Evolutionary conservation across 2,329 filamentous ascomycete genomes (phyloP).

Genomic region (Beauveria scarabaeidicola): DNA sequence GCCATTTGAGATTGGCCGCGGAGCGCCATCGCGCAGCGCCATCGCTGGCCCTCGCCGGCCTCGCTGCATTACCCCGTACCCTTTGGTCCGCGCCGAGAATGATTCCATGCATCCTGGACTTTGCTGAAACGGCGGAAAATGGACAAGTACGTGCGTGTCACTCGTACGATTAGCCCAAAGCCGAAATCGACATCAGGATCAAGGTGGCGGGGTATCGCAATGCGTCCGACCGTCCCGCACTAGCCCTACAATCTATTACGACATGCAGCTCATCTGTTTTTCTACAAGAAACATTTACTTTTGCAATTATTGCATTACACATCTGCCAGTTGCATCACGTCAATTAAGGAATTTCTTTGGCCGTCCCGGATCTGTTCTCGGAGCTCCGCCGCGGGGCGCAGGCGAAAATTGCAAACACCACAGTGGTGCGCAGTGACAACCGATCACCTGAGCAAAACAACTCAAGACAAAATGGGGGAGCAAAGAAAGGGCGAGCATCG

Average conservation of each 20-base stretch:
- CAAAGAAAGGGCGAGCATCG: conserved; percentile 24
- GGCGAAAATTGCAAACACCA: conserved; percentile 1
- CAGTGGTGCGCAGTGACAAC: neutral
- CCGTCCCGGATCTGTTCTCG: conserved; percentile 1
- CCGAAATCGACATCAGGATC: neutral
- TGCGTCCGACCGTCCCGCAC: neutral
- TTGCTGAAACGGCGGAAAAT: neutral
- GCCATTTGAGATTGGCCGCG: neutral
- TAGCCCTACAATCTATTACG: neutral
- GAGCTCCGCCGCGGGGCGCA: conserved; percentile 9
- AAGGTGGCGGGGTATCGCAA: conserved; percentile 2
- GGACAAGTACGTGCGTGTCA: neutral
- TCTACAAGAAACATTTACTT: neutral
- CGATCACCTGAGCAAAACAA: neutral
- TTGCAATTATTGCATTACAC: neutral
- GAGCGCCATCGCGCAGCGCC: neutral
- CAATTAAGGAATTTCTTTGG: neutral
- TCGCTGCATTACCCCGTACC: neutral
- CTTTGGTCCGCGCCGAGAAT: neutral
- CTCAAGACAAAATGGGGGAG: conserved; percentile 4
- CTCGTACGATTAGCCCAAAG: neutral
- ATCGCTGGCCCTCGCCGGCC: neutral
- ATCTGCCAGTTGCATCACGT: neutral
- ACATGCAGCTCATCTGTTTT: neutral
- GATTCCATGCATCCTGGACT: neutral